Conservation (phyloP, 2,329 filamentous ascomycete genomes). For the Chrysoporthe austroafricana region DNA sequence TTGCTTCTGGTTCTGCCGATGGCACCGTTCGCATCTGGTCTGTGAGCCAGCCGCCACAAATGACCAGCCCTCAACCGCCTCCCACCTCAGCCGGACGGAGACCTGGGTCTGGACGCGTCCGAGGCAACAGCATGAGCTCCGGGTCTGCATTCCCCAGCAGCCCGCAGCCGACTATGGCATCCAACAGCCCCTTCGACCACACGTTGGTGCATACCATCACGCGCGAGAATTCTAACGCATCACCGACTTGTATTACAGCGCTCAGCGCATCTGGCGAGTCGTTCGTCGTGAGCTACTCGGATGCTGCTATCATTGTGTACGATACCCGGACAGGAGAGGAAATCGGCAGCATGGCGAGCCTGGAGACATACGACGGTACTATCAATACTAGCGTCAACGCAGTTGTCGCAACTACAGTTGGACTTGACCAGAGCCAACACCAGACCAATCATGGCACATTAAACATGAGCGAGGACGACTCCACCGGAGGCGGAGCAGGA, state of each 20-base stretch:
- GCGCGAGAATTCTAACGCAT: constrained; percentile 67
- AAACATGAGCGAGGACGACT: constrained; percentile 68
- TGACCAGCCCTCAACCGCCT: constrained; percentile 76
- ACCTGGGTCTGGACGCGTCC: constrained; percentile 70
- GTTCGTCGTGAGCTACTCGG: constrained; percentile 91
- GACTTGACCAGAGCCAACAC: constrained; percentile 73
- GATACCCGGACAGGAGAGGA: constrained; percentile 92
- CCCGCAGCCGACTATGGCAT: constrained; percentile 86
- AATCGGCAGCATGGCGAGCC: constrained; percentile 87
- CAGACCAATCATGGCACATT: constrained; percentile 50
- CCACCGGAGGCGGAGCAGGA: constrained; percentile 65
- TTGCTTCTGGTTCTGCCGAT: constrained; percentile 92
- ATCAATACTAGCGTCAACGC: constrained; percentile 81
- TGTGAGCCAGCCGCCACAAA: constrained; percentile 85
- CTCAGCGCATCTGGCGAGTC: constrained; percentile 81
- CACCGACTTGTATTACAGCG: constrained; percentile 90
- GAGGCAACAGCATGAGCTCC: constrained; percentile 92
- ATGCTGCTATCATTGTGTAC: constrained; percentile 88
- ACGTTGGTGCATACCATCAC: constrained; percentile 86
- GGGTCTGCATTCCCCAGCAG: constrained; percentile 90
- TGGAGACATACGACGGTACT: constrained; percentile 91
- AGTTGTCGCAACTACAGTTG: constrained; percentile 83
- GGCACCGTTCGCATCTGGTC: constrained; percentile 93
- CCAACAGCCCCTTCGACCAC: constrained; percentile 83
- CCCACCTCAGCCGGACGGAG: constrained; percentile 56